These are phyloP conservation scores for Crinitomyces ghanaensis DNA, from an alignment of 805 yeast species.

Conservation along the genomic window DNA sequence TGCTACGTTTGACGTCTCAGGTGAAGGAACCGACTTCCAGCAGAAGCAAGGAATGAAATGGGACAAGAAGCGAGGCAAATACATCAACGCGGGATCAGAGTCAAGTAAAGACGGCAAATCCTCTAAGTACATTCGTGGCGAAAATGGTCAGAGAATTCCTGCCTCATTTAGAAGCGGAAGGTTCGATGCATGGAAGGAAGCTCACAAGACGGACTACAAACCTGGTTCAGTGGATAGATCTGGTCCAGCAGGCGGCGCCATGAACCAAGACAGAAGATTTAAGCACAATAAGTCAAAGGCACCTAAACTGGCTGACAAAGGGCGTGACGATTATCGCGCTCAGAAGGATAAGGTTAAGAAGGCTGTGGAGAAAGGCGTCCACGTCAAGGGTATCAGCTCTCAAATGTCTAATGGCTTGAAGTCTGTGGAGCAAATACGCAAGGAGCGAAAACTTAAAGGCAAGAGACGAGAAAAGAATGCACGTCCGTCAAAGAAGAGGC, in stretches of 20 bases:
- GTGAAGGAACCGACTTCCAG: slow-evolving; percentile 63
- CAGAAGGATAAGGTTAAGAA: slow-evolving; percentile 74
- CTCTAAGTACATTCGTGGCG: slow-evolving; percentile 80
- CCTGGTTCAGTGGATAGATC: slow-evolving; percentile 44
- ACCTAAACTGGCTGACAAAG: slow-evolving; percentile 85
- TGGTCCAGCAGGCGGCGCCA: slow-evolving; percentile 21
- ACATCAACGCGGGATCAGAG: slow-evolving; percentile 60
- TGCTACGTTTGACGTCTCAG: slow-evolving; percentile 76
- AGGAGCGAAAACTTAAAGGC: slow-evolving; percentile 57
- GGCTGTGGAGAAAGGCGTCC: slow-evolving; percentile 65
- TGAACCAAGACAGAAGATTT: slow-evolving; percentile 32
- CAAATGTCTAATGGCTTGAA: slow-evolving; percentile 43
- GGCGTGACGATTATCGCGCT: slow-evolving; percentile 70
- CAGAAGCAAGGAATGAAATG: slow-evolving; percentile 62
- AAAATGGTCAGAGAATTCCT: slow-evolving; percentile 84
- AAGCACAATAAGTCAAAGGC: slow-evolving; percentile 66
- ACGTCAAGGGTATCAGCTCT: slow-evolving; percentile 41
- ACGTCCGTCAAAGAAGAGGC: slow-evolving; percentile 48
- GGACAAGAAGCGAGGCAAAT: slow-evolving; percentile 90
- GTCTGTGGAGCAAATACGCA: slow-evolving; percentile 66
- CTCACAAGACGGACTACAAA: slow-evolving; percentile 41
- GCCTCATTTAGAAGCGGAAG: slow-evolving; percentile 87
- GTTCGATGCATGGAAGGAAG: slow-evolving; percentile 83
- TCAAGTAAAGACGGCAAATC: slow-evolving; percentile 36
- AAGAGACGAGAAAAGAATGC: slow-evolving; percentile 76